Conservation (phyloP, 768 basidiomycete species). For the Termitomyces titanicus region DNA sequence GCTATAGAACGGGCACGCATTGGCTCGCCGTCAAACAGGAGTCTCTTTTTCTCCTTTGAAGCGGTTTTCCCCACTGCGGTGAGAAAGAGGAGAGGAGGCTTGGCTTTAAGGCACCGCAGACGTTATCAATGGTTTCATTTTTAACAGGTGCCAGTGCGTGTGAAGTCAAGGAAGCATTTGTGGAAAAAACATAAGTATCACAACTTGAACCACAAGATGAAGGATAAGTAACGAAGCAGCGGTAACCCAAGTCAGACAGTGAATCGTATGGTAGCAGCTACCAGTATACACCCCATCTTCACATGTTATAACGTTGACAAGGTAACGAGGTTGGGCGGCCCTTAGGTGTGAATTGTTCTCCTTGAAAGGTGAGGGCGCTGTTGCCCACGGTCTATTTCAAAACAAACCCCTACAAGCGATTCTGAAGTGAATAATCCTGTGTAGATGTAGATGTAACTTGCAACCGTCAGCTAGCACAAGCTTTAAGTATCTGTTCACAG, state of each 20-base stretch:
- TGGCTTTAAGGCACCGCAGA: constrained; percentile 3
- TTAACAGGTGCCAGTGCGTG: constrained; percentile 9
- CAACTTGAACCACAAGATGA: not conserved
- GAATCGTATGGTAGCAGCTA: too few species aligned
- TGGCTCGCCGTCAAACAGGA: constrained; percentile 3
- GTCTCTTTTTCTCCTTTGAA: not conserved
- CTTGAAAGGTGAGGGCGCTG: not conserved
- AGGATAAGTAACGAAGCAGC: not conserved
- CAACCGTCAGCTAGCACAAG: too few species aligned
- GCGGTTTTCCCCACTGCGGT: not conserved
- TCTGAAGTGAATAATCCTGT: too few species aligned
- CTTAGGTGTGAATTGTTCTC: too few species aligned
- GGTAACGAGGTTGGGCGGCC: not conserved
- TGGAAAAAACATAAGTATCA: constrained; percentile 7
- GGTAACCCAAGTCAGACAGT: too few species aligned
- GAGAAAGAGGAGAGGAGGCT: not conserved
- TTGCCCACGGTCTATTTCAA: too few species aligned
- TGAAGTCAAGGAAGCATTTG: constrained; percentile 1
- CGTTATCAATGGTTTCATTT: constrained; percentile 8
- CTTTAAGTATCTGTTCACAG: too few species aligned
- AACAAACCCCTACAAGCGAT: too few species aligned
- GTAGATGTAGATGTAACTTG: too few species aligned
- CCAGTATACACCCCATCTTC: too few species aligned
- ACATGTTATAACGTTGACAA: not conserved
- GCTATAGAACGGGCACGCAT: not conserved